These are phyloP conservation scores for Fragosphaeria purpurea DNA, from an alignment of 2,329 filamentous ascomycete genomes.

Conservation along the genomic window DNA sequence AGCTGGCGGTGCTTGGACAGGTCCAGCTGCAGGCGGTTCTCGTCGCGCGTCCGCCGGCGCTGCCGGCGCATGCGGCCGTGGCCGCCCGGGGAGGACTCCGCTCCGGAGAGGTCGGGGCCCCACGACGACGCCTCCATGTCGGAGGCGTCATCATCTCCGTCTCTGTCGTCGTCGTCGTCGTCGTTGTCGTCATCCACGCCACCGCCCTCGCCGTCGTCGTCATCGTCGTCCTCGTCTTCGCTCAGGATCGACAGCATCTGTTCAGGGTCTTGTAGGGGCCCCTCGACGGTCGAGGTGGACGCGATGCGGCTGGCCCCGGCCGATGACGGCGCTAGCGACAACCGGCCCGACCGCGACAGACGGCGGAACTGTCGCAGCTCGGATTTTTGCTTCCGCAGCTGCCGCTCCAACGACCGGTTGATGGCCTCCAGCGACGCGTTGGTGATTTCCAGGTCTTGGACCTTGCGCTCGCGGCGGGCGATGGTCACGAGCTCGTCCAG, in stretches of 20 bases:
- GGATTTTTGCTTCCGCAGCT: slow-evolving; percentile 81
- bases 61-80: slow-evolving; percentile 31
- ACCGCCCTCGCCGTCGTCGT: slow-evolving; percentile 23
- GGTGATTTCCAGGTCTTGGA: slow-evolving; percentile 90
- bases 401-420: slow-evolving; percentile 83
- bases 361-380: slow-evolving; percentile 79
- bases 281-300: slow-evolving; percentile 32
- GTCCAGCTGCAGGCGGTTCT: slow-evolving; percentile 74
- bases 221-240: slow-evolving; percentile 33
- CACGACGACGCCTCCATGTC: slow-evolving; percentile 19
- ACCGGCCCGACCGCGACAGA: slow-evolving; percentile 68
- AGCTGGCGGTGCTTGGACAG: slow-evolving; percentile 82
- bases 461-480: slow-evolving; percentile 84
- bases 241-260: slow-evolving; percentile 40
- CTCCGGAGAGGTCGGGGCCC: slow-evolving; percentile 30
- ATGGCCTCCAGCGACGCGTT: slow-evolving; percentile 93
- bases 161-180: slow-evolving; percentile 5
- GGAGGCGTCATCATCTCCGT: slow-evolving; percentile 19
- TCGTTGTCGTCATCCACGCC: slow-evolving; percentile 25
- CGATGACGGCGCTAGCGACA: slow-evolving; percentile 43
- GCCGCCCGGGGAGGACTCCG: slow-evolving; percentile 19
- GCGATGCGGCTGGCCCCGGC: slow-evolving; percentile 28
- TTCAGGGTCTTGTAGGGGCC: slow-evolving; percentile 30
- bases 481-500: slow-evolving; percentile 74
- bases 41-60: slow-evolving; percentile 54